Conservation (phyloP, 495 filamentous ascomycete species). For the Hypoxylon lienhwacheense region DNA sequence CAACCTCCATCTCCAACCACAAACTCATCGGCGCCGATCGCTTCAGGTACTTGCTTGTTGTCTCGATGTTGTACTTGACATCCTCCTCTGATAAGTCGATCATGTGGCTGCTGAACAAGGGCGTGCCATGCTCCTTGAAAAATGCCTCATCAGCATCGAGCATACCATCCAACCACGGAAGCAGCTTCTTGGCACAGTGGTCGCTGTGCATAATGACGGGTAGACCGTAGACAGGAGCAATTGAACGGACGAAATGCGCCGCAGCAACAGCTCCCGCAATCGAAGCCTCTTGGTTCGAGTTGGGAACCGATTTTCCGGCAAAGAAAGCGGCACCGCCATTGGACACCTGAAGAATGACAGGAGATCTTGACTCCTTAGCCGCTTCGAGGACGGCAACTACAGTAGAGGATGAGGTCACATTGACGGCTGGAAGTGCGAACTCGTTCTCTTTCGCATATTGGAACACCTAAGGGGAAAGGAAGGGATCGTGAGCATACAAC, state of each 20-base stretch:
- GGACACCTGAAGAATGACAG: constrained; percentile 87
- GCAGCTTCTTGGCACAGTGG: constrained; percentile 88
- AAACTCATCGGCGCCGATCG: constrained; percentile 93
- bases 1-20: constrained; percentile 99
- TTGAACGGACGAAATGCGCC: constrained; percentile 88
- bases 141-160: constrained; percentile 86
- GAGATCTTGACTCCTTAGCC: constrained; percentile 82
- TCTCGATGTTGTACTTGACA: constrained; percentile 86
- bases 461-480: constrained; percentile 54
- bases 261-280: constrained; percentile 84
- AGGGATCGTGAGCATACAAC: background rate
- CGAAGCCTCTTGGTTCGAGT: constrained; percentile 82
- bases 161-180: constrained; percentile 97
- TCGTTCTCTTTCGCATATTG: constrained; percentile 79
- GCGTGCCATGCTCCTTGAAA: constrained; percentile 89
- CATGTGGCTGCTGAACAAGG: constrained; percentile 96
- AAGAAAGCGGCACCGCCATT: constrained; percentile 96
- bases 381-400: constrained; percentile 89
- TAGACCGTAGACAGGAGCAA: constrained; percentile 85
- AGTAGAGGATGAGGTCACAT: constrained; percentile 91
- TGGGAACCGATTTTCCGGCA: constrained; percentile 88
- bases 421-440: constrained; percentile 92
- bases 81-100: constrained; percentile 86
- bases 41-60: constrained; percentile 88
- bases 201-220: constrained; percentile 93